Evolutionary conservation across 208 protist genomes (phyloP).

Genomic region (Leishmania martiniquensis): DNA sequence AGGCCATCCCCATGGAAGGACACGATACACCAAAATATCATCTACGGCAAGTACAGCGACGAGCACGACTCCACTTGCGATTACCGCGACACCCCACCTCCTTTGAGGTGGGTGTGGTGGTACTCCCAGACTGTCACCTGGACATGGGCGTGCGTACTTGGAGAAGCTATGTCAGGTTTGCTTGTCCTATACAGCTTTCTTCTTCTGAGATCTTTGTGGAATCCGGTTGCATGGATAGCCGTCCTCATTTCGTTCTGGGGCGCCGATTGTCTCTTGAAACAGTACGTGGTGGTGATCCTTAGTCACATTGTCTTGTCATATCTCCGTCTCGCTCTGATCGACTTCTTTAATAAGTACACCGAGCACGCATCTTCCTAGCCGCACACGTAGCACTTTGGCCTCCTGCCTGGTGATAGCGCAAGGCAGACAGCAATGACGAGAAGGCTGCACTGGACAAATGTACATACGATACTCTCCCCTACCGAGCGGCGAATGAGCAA

Average conservation of each 20-base stretch:
- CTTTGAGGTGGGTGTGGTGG: constrained; percentile 40
- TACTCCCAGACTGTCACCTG: constrained; percentile 53
- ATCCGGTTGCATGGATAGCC: constrained; percentile 50
- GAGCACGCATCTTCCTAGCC: neutral
- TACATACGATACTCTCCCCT: no score
- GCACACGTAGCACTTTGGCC: neutral
- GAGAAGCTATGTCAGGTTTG: constrained; percentile 33
- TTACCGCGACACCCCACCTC: constrained; percentile 21
- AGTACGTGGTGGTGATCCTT: constrained; percentile 43
- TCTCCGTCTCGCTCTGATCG: constrained; percentile 32
- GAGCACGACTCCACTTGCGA: constrained; percentile 23
- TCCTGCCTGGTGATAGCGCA: neutral
- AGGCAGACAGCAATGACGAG: neutral
- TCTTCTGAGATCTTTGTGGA: constrained; percentile 29
- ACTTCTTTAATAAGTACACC: constrained; percentile 49
- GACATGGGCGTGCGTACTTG: constrained; percentile 37
- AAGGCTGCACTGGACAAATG: no score
- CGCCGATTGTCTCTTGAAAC: constrained; percentile 45
- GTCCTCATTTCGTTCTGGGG: constrained; percentile 43
- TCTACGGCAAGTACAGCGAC: constrained; percentile 47
- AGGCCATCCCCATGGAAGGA: constrained; percentile 17
- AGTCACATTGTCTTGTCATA: constrained; percentile 34
- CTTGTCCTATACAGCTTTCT: constrained; percentile 41
- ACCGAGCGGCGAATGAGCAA: no score
- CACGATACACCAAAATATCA: constrained; percentile 33